Percentiles rank a stretch among this genome's conserved stretches.
Evolutionary conservation across 345 rosid species (phyloP).

Genomic region (Brassica juncea): DNA sequence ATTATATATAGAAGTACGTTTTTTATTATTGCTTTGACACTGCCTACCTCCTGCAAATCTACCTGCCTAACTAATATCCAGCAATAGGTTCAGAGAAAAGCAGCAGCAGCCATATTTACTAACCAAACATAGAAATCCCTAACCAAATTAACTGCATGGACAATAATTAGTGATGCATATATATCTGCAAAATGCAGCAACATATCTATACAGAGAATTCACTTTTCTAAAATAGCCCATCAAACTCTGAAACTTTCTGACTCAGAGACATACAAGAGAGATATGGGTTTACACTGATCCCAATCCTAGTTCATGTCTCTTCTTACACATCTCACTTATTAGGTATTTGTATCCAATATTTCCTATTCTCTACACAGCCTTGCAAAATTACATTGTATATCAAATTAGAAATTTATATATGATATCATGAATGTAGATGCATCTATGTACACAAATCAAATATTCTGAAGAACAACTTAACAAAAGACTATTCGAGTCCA

Average conservation of each 20-base stretch:
- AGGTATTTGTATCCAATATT: background rate
- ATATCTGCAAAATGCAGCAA: constrained; percentile 15
- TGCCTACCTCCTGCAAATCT: constrained; percentile 44
- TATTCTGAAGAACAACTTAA: background rate
- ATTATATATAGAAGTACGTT: background rate
- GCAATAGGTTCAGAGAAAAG: constrained; percentile 38
- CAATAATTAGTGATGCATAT: constrained; percentile 9
- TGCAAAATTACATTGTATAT: constrained; percentile 12
- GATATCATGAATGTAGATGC: background rate
- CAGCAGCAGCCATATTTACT: constrained; percentile 42
- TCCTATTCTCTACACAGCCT: background rate
- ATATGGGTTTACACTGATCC: constrained; percentile 45
- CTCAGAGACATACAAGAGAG: constrained; percentile 36
- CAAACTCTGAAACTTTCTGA: constrained; percentile 39
- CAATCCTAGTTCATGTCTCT: constrained; percentile 39
- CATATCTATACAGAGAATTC: constrained; percentile 16
- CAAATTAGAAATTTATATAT: background rate
- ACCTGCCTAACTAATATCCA: constrained; percentile 36
- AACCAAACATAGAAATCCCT: constrained; percentile 43
- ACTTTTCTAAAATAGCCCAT: constrained; percentile 43
- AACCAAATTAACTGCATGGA: constrained; percentile 28
- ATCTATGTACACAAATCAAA: background rate
- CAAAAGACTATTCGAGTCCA: constrained; percentile 8
- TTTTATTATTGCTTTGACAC: constrained; percentile 25
- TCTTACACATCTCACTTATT: constrained; percentile 30